Base-by-base conservation (phyloP, 78 protist genomes). In the Dictyostelium firmibasis region DNA sequence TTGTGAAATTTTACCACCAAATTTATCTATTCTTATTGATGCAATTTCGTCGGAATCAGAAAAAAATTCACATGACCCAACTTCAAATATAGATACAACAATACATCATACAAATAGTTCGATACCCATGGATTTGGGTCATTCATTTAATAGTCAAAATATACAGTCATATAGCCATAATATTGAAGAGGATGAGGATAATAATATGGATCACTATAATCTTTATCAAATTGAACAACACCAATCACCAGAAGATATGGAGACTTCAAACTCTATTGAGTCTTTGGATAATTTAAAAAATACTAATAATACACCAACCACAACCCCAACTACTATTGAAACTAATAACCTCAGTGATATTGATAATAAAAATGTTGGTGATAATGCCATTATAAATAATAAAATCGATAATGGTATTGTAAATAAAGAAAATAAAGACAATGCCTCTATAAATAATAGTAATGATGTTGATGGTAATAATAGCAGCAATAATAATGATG, bases 1-100 rank as follows among this genome's bases (percentile, higher is more conserved):
- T 78, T 87, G 86, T 43, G 84, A 86, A 57, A 35, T 86, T 27
- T 62, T 86, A 50, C 83, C 92, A 77, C 77, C 92, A 53, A 86
- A 75, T 50, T 83, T 86, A 76, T 89, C 94, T 36, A 41, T 81
- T 13, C 57, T 89, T 23, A 89, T 89, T 11, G 87, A 89, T 35
- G 94, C 92, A 47, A 81, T 81, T 81, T 74, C 92, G 20, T 36
- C 79, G 27, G 79, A 79, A 50, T 38, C 81, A 14, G 86, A 78
- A 18, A 85, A 62, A 27, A 77, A n/a, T 60, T 36, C 57, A 74
- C 60, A 79, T 6, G 86, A 88, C 20, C 25, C n/a, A 11, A 11
- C 31, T 10, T 27, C 64, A 81, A 36, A 81, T 16, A 8, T 29
- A 29, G 47, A 57, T 6, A 57, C 67, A 20, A 20, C 67, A 57